phyloP scores from a whole-genome alignment of 106 monocot genomes.

The Cymbidium sinense region DNA sequence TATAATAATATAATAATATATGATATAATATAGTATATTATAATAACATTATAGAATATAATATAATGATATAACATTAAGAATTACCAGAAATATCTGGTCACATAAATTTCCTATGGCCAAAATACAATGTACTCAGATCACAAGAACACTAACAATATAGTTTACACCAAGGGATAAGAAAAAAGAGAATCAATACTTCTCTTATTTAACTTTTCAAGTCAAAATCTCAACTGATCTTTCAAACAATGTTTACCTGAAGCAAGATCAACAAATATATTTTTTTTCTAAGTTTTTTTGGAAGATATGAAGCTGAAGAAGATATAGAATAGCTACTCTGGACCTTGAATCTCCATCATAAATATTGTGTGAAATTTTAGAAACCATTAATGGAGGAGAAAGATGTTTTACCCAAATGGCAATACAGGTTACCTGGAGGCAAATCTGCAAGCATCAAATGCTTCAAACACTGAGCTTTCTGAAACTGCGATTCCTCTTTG shows the following conservation, averaged over 20 bases:
- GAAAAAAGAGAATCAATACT: neutral
- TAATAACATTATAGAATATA: too few relatives aligned
- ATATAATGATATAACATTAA: too few relatives aligned
- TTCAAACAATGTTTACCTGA: neutral
- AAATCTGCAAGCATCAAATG: neutral
- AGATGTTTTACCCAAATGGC: neutral
- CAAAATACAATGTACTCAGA: neutral
- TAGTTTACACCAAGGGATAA: neutral
- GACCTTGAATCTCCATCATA: neutral
- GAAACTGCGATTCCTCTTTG: neutral
- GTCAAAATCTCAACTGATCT: neutral
- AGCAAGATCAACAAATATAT: neutral
- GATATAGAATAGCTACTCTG: neutral
- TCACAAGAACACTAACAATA: neutral
- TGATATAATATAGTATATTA: too few relatives aligned
- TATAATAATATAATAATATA: too few relatives aligned
- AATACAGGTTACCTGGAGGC: neutral
- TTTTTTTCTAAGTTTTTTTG: neutral
- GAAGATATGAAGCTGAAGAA: conserved; percentile 1
- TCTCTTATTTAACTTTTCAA: neutral
- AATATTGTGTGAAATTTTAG: neutral
- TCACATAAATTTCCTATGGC: too few relatives aligned
- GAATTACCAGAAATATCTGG: too few relatives aligned
- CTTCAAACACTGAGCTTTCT: neutral
- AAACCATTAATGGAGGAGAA: neutral